Conservation (phyloP, 208 protist genomes). For the Porcisia hertigi region DNA sequence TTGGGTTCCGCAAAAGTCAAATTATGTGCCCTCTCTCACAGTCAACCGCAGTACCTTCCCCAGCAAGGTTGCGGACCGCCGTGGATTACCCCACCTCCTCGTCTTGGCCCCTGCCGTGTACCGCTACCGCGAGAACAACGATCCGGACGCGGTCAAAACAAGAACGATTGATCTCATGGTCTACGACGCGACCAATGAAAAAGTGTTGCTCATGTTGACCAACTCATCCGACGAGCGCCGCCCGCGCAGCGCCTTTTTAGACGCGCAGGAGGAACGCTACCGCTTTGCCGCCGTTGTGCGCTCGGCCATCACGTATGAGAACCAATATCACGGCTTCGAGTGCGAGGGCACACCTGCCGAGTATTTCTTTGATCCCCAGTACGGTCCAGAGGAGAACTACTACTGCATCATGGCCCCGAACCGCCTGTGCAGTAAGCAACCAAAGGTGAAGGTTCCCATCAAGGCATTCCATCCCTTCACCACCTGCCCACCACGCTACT, state of each 20-base stretch:
- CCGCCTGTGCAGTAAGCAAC: conserved; percentile 61
- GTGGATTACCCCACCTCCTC: conserved; percentile 72
- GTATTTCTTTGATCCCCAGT: conserved; percentile 83
- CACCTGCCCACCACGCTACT: conserved; percentile 79
- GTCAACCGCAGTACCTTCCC: conserved; percentile 57
- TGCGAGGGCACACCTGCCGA: conserved; percentile 75
- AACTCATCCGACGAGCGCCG: conserved; percentile 72
- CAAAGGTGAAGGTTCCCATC: conserved; percentile 63
- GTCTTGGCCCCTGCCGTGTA: conserved; percentile 72
- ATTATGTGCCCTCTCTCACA: conserved; percentile 70
- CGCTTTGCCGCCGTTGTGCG: conserved; percentile 81
- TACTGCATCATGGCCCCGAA: conserved; percentile 86
- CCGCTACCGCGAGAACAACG: conserved; percentile 86
- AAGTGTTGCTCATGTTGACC: conserved; percentile 82
- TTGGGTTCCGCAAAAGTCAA: conserved; percentile 71
- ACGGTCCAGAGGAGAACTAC: conserved; percentile 85
- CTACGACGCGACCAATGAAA: conserved; percentile 86
- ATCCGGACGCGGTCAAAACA: conserved; percentile 62
- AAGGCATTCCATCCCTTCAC: conserved; percentile 80
- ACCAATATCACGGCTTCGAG: conserved; percentile 79
- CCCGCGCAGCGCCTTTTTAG: conserved; percentile 66
- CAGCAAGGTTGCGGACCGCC: conserved; percentile 59
- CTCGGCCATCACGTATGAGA: conserved; percentile 78
- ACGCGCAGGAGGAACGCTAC: conserved; percentile 85
- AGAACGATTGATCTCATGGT: conserved; percentile 78